phyloP scores from a whole-genome alignment of 768 basidiomycete genomes.

The Serendipita vermifera region DNA sequence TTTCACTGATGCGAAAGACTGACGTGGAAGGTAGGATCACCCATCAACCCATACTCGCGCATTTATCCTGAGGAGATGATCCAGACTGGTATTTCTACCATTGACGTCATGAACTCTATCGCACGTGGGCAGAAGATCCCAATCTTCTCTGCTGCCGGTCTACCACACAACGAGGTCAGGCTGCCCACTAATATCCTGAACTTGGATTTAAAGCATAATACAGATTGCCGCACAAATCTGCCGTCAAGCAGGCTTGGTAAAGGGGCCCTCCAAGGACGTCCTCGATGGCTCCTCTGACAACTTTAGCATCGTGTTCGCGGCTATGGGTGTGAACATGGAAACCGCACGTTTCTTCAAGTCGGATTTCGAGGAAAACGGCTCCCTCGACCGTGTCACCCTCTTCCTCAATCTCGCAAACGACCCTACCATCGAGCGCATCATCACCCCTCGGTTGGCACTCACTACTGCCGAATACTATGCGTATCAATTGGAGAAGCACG shows the following conservation, averaged over 20 bases:
- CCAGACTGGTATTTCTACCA: conserved; percentile 98
- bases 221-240: conserved; percentile 99
- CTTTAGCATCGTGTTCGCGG: conserved; percentile 98
- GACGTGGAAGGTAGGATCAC: conserved; percentile 50
- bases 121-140: conserved; percentile 99
- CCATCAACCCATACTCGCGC: conserved; percentile 94
- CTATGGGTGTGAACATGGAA: conserved; percentile 99
- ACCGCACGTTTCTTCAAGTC: conserved; percentile 99
- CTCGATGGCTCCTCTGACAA: conserved; percentile 99
- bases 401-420: conserved; percentile 99
- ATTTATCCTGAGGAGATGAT: conserved; percentile 99
- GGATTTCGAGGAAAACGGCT: conserved; percentile 98
- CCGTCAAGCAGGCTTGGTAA: conserved; percentile 95
- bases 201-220: conserved; percentile 11
- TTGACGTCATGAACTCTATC: conserved; percentile 96
- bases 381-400: conserved; percentile 90
- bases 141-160: conserved; percentile 96
- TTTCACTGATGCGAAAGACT: no score
- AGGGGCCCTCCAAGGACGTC: conserved; percentile 90
- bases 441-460: conserved; percentile 92
- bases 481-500: conserved; percentile 99
- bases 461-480: conserved; percentile 99
- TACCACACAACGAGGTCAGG: conserved; percentile 93
- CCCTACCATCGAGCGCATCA: conserved; percentile 99
- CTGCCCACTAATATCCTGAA: not conserved